A percentile compares a stretch with the other conserved stretches of the same genome.
Conservation (phyloP, 345 rosid genomes). For the Mallotus nudiflorus region DNA sequence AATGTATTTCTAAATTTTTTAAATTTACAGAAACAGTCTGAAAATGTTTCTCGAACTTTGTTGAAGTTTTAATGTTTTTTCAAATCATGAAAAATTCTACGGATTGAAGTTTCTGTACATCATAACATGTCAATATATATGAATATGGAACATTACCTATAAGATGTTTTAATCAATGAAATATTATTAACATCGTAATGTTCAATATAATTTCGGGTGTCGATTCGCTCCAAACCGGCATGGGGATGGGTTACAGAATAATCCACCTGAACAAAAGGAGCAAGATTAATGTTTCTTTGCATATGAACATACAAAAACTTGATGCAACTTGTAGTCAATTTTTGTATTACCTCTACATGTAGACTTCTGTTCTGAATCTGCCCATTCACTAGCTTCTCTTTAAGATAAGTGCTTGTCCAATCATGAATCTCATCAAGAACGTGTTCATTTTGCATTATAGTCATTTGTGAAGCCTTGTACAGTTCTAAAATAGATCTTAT, state of each 20-base stretch:
- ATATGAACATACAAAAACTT: no score
- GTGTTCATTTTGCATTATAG: slow-evolving; percentile 13
- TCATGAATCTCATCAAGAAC: slow-evolving; percentile 6
- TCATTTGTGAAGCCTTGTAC: slow-evolving; percentile 13
- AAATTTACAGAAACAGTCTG: no score
- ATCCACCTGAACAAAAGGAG: slow-evolving; percentile 25
- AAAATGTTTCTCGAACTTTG: no score
- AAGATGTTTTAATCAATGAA: slow-evolving; percentile 13
- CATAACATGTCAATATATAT: no score
- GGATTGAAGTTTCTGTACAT: no score
- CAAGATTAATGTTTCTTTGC: no score
- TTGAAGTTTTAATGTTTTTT: no score
- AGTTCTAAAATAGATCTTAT: slow-evolving; percentile 11
- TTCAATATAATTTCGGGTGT: slow-evolving; percentile 10
- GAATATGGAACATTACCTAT: not conserved
- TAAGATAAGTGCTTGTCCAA: slow-evolving; percentile 14
- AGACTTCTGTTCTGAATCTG: not conserved
- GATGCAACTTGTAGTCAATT: no score
- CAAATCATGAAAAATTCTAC: no score
- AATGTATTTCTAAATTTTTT: no score
- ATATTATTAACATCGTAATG: not conserved
- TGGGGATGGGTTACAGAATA: slow-evolving; percentile 11
- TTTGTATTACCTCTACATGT: slow-evolving; percentile 2
- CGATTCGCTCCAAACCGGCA: slow-evolving; percentile 24
- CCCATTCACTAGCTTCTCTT: not conserved